Evolutionary conservation across 164 flowering plant species (phyloP).

Genomic region (Vitis rotundifolia): DNA sequence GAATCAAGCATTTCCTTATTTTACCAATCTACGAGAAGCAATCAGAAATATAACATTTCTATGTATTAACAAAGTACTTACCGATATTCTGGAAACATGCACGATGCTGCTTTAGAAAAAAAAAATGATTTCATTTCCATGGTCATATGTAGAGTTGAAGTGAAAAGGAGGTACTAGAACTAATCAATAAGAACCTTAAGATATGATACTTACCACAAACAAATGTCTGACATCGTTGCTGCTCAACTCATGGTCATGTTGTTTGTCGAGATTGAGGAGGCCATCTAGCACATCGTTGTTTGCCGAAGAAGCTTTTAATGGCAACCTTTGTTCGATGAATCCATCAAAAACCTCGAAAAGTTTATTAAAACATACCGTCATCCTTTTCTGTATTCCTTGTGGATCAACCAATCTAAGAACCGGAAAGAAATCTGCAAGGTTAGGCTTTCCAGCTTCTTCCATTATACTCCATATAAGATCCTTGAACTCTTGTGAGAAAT

Average conservation of each 20-base stretch:
- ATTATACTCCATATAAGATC: conserved; percentile 17
- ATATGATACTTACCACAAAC: conserved; percentile 6
- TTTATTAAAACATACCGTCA: neutral
- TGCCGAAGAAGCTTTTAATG: neutral
- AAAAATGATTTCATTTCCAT: no score
- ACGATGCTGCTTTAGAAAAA: no score
- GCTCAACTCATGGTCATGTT: conserved; percentile 12
- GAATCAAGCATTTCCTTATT: no score
- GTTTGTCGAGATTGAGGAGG: conserved; percentile 15
- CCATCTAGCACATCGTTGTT: conserved; percentile 24
- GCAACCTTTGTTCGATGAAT: conserved; percentile 18
- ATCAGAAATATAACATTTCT: no score
- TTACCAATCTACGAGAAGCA: no score
- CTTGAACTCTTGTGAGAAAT: conserved; percentile 22
- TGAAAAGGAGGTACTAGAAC: no score
- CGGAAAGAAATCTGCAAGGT: conserved; percentile 31
- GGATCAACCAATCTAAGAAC: conserved; percentile 22
- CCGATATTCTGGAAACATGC: no score
- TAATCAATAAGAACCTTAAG: no score
- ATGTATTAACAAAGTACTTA: no score
- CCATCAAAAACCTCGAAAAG: conserved; percentile 18
- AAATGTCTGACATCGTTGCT: neutral
- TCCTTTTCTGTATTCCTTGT: conserved; percentile 21
- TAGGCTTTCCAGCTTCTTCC: conserved; percentile 25
- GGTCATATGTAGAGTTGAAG: no score